Conservation (phyloP, 345 rosid genomes). For the Aethionema arabicum region DNA sequence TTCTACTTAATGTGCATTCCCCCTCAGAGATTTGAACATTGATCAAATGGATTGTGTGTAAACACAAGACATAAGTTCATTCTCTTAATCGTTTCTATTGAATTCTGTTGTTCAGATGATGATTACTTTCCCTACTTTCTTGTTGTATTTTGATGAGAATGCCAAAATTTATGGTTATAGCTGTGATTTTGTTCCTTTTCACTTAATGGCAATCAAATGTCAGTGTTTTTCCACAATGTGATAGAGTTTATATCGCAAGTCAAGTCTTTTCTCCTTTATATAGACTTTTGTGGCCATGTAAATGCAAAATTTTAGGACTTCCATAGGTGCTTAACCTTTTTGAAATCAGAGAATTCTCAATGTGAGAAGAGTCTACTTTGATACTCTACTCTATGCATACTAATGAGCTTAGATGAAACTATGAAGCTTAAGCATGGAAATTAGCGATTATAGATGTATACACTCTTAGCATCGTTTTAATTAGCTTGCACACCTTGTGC, state of each 20-base stretch:
- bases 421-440: background rate
- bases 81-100: background rate
- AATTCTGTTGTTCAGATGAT: background rate
- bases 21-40: background rate
- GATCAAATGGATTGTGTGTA: slow-evolving; percentile 5
- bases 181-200: background rate
- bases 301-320: slow-evolving; percentile 2
- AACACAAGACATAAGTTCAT: background rate
- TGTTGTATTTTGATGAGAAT: slow-evolving; percentile 1
- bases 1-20: background rate
- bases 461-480: background rate
- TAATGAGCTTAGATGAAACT: background rate
- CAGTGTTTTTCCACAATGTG: background rate
- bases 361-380: background rate
- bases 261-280: slow-evolving; percentile 14
- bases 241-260: background rate
- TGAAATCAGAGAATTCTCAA: background rate
- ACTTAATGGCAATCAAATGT: background rate
- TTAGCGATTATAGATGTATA: background rate
- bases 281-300: background rate
- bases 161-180: background rate
- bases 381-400: background rate
- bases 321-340: background rate
- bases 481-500: slow-evolving; percentile 17
- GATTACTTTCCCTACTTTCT: slow-evolving; percentile 5